Conservation (phyloP, 176 grass and related monocot genomes). For the Carex pumila region DNA sequence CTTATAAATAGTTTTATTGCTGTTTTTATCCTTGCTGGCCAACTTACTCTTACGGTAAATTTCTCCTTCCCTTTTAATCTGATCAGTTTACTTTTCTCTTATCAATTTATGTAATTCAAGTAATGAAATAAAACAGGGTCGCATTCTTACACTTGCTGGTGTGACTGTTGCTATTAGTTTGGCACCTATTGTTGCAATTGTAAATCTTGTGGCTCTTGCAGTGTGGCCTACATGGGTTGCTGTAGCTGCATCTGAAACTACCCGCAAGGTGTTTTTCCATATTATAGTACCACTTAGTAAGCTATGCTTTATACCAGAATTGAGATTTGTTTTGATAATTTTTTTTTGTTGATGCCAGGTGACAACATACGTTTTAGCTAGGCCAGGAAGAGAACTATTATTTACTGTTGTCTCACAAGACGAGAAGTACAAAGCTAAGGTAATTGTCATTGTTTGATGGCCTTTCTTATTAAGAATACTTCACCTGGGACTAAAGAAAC, state of each 20-base stretch:
- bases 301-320: neutral
- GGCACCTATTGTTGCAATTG: slow-evolving; percentile 59
- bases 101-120: neutral
- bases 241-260: slow-evolving; percentile 76
- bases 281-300: neutral
- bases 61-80: neutral
- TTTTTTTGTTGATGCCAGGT: slow-evolving; percentile 33
- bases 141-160: slow-evolving; percentile 78
- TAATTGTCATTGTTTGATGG: slow-evolving; percentile 16
- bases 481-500: neutral
- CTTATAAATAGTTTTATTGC: slow-evolving; percentile 96
- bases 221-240: slow-evolving; percentile 76
- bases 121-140: slow-evolving; percentile 53
- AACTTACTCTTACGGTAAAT: slow-evolving; percentile 91
- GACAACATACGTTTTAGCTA: slow-evolving; percentile 82
- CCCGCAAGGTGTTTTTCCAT: slow-evolving; percentile 54
- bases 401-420: slow-evolving; percentile 94
- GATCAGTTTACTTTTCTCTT: neutral
- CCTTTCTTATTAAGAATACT: neutral
- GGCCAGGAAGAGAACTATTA: slow-evolving; percentile 86
- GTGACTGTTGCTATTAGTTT: slow-evolving; percentile 76
- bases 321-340: neutral
- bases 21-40: slow-evolving; percentile 87
- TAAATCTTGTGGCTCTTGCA: slow-evolving; percentile 81
- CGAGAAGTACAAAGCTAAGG: slow-evolving; percentile 99